phyloP scores from a whole-genome alignment of 2,329 filamentous ascomycete genomes.

The Knoxdaviesia capensis region DNA sequence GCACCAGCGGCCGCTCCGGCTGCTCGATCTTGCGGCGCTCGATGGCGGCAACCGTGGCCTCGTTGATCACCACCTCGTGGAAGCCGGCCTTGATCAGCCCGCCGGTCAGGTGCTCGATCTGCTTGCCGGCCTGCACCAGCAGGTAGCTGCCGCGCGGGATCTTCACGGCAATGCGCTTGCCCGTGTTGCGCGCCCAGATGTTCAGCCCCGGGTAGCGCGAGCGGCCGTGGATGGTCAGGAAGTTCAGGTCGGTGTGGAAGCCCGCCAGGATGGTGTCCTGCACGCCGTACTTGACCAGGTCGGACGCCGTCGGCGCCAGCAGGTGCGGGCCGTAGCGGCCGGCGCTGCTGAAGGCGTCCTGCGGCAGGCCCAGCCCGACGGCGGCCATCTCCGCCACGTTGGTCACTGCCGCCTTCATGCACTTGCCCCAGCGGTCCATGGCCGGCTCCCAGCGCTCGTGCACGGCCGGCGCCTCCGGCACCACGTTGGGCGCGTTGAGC shows the following conservation, averaged over 20 bases:
- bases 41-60: constrained; percentile 26
- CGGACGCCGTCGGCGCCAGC: constrained; percentile 38
- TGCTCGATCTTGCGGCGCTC: constrained; percentile 17
- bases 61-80: constrained; percentile 40
- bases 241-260: constrained; percentile 45
- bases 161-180: constrained; percentile 33
- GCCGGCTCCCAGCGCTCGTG: constrained; percentile 27
- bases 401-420: constrained; percentile 39
- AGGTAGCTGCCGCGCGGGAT: constrained; percentile 37
- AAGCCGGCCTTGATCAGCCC: constrained; percentile 40
- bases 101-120: constrained; percentile 40
- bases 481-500: constrained; percentile 33
- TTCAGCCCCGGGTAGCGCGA: constrained; percentile 40
- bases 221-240: constrained; percentile 43
- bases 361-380: constrained; percentile 30
- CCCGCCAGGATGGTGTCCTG: constrained; percentile 39
- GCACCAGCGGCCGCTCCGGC: constrained; percentile 29
- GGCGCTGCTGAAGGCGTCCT: constrained; percentile 30
- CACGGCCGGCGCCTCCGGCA: constrained; percentile 27
- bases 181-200: constrained; percentile 44
- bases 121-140: constrained; percentile 41
- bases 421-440: constrained; percentile 36
- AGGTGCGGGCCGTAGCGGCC: constrained; percentile 39
- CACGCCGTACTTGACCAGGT: constrained; percentile 29
- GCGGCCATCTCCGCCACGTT: constrained; percentile 39